Percentiles rank a stretch among this genome's conserved stretches.
Conservation (phyloP, 495 filamentous ascomycete genomes). For the Delitschia confertaspora region DNA sequence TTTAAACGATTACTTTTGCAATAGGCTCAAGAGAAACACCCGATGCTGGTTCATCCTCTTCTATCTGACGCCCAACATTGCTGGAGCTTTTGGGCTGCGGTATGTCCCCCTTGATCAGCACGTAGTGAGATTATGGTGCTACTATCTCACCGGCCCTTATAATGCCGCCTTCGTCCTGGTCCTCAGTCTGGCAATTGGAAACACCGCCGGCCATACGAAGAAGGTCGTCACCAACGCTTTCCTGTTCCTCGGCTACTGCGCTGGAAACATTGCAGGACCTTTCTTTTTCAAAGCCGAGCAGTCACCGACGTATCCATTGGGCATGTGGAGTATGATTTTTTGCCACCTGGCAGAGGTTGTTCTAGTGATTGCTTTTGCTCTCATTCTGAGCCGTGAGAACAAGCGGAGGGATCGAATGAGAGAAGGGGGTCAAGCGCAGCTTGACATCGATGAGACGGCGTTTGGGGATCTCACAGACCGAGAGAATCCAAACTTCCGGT, state of each 20-base stretch:
- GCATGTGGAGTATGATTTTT: conserved; percentile 57
- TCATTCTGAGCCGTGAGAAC: conserved; percentile 46
- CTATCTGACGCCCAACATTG: no score
- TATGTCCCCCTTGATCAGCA: conserved; percentile 42
- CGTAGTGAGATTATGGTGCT: conserved; percentile 47
- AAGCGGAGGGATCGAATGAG: conserved; percentile 44
- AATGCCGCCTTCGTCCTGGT: conserved; percentile 53
- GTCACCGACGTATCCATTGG: conserved; percentile 47
- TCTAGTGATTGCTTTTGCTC: conserved; percentile 42
- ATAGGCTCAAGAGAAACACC: no score
- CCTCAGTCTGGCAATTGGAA: conserved; percentile 49
- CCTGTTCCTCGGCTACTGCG: conserved; percentile 42
- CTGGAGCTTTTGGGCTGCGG: conserved; percentile 48
- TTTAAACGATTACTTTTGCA: conserved; percentile 48
- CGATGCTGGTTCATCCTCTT: no score
- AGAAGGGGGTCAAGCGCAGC: conserved; percentile 43
- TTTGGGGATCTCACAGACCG: conserved; percentile 54
- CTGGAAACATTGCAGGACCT: conserved; percentile 32
- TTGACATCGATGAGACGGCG: conserved; percentile 46
- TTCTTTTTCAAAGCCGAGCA: conserved; percentile 55
- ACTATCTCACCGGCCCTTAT: conserved; percentile 51
- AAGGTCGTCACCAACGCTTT: conserved; percentile 54
- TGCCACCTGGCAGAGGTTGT: conserved; percentile 48
- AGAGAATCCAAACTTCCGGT: conserved; percentile 47
- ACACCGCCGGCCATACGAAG: conserved; percentile 54